phyloP scores from a whole-genome alignment of 495 filamentous ascomycete genomes.

The Neurospora terricola region DNA sequence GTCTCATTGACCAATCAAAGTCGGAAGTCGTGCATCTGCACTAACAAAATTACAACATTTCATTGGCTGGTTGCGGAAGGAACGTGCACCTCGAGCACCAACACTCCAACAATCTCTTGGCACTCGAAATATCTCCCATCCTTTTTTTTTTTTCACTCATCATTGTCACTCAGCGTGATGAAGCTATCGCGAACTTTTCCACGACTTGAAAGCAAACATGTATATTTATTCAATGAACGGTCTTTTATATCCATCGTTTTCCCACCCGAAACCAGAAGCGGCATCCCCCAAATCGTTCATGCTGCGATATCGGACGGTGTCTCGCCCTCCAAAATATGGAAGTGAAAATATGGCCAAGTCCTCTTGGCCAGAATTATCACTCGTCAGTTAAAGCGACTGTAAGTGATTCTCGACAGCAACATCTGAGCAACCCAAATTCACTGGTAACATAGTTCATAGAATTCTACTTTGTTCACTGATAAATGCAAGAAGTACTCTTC shows the following conservation, averaged over 20 bases:
- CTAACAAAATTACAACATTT: no score
- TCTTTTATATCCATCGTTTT: background rate
- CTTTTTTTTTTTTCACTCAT: background rate
- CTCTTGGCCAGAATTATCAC: background rate
- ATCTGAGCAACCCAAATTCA: no score
- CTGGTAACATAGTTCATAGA: background rate
- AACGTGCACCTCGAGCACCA: background rate
- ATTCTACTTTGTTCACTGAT: background rate
- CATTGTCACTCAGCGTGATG: background rate
- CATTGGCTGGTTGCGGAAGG: background rate
- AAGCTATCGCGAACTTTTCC: background rate
- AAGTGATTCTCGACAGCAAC: background rate
- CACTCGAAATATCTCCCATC: background rate
- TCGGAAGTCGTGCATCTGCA: no score
- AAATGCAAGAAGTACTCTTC: no score
- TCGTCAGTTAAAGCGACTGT: background rate
- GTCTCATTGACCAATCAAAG: background rate
- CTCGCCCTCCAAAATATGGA: background rate
- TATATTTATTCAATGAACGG: background rate
- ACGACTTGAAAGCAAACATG: background rate
- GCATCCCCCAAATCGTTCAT: background rate
- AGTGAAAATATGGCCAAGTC: background rate
- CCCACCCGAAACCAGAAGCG: background rate
- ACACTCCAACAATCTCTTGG: background rate
- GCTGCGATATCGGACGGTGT: background rate